Base-by-base conservation (phyloP, 2,329 filamentous ascomycete genomes). In the Arthrobotrys megalospora region DNA sequence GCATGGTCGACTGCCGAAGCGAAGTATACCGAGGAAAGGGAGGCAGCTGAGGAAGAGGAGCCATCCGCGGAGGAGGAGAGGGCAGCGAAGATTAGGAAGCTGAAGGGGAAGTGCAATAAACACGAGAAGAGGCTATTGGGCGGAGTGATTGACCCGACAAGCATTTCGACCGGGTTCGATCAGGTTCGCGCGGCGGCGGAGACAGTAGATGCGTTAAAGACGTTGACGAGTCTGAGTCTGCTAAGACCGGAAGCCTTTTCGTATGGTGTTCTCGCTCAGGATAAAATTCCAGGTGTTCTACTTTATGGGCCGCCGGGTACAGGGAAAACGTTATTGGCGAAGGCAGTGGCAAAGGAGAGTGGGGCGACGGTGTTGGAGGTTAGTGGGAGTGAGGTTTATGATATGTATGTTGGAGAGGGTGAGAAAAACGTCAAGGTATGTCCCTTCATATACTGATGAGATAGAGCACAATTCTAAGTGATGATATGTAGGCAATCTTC, bases 321-420 rank as follows among this genome's bases (percentile, higher is more conserved):
- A 1, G 91, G 91, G 75, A 92, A 92, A 83, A 92, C 91, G 0
- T 85, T 92, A 50, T 86, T 92, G 6, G 91, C 90, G 50, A 91
- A 91, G 82, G 90, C 90, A 0, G 89, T 92, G 1, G 90, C 90
- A 12, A 91, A 91, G 81, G 89, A 92, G 83, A 89, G 88, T 80
- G 90, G 90, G 16, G 90, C 90, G 43, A 90, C 89, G 80, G 90
- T 88, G 91, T 92, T 99, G 45, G 94, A 98, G 84, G 90, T 98
- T 48, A 94, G 91, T 80, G 95, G 93, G 1, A 94, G 93, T 1
- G 93, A 93, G 80, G 92, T 99, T 81, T 96, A 97, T 84, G 93
- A 97, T 83, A 98, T 96, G 89, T 98, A 93, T 84, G 93, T 98
- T 2, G 96, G 96, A 21, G 94, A 98, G 84, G 93, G 93, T 76